Base-by-base conservation (phyloP, 108 stramenopile species). In the Skeletonema tropicum region DNA sequence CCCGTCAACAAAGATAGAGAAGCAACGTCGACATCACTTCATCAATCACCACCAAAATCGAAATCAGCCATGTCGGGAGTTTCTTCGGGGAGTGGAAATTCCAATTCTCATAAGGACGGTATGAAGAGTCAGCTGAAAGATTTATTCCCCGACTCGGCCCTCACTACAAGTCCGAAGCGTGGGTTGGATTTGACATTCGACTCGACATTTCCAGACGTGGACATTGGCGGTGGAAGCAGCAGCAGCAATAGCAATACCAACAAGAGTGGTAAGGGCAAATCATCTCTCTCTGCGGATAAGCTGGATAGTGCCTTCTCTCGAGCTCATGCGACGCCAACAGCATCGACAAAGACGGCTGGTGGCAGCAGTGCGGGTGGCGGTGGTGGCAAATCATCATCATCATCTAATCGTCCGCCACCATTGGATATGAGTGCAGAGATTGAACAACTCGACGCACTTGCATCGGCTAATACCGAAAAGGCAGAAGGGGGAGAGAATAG, bases 371-470 rank as follows among this genome's bases (percentile, higher is more conserved):
- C 26, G 5, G 33, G 33, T 35, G 7, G 33, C 33, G 33, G 33
- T 35, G 23, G 52, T 6, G n/a, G 32, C 26, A 66, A 66, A 19
- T 67, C 14, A 26, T 67, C 15, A 26, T 42, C 39, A 41, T 67
- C 26, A 41, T 67, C 33, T 65, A 75, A 71, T 35, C 75, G 31
- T 38, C 66, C 12, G 41, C 62, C 63, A 25, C 73, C 70, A 9
- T 71, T 63, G 52, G 61, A 74, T 5, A 73, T 80, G 60, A 77
- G 61, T 39, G 85, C 70, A 0, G 83, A 84, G 55, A 74, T 84
- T 36, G 69, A 81, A 57, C 78, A 81, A 42, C 74, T 84, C 7
- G 83, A 84, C 60, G 83, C 83, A 14, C 75, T 80, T 52, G 77
- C 75, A 45, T 45, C 42, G 15, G 42, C 42, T 0, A 29, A 29